Base-by-base conservation (phyloP, 208 protist genomes). In the Leishmania tropica region DNA sequence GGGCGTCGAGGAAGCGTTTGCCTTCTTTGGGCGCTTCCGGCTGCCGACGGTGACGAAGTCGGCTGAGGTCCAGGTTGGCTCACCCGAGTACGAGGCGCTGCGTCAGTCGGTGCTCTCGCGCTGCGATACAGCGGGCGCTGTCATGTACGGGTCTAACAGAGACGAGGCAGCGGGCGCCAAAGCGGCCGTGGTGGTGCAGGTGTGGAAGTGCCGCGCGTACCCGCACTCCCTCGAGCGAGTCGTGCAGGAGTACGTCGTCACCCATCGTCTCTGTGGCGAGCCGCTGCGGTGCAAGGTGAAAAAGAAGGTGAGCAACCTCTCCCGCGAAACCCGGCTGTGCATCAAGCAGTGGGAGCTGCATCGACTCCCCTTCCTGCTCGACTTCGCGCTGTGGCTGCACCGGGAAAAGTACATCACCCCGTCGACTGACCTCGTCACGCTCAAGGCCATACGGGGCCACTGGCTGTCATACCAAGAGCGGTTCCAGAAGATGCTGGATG, bases 211-310 rank as follows among this genome's bases (percentile, higher is more conserved):
- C 72, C 89, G 84, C 42, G 87, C 81, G 76, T 88, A 91, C 53
- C 77, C 89, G 31, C 87, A 92, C 78, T 80, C 78, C 10, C 78
- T 96, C 65, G 91, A 97, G 90, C 88, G 93, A 7, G 83, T 82
- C 1, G 89, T 90, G 60, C 92, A 95, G 81, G 92, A 97, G 83
- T 86, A 87, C 67, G 92, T 97, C 79, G 86, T 94, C 17, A 94
- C 87, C 3, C 89, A 94, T 73, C 83, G 88, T 40, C 78, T 97
- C 17, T 83, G 78, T 72, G 92, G 92, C 67, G 60, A 76, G 13
- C 65, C 77, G 31, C 78, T 96, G 73, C 83, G 78, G 24, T 81
- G 51, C 45, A 87, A 91, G 77, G 68, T 95, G 62, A 79, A 86
- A 75, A 94, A 94, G 72, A 95, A 93, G 74, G 75, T 95, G 17